Percentiles rank a stretch among this genome's conserved stretches.
These are phyloP conservation scores for Penstemon eatonii DNA, from an alignment of 257 asterid species.

Conservation along the genomic window DNA sequence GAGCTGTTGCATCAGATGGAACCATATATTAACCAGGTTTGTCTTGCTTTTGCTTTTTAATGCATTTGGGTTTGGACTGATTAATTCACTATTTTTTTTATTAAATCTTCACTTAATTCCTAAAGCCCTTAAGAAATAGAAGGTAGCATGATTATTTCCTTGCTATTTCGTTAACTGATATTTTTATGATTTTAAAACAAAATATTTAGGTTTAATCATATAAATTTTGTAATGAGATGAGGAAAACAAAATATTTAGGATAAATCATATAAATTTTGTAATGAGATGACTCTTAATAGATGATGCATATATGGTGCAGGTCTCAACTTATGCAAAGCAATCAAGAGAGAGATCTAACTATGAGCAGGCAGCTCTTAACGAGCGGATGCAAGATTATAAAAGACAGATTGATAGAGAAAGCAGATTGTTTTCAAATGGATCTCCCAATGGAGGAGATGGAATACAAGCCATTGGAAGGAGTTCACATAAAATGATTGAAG, in stretches of 20 bases:
- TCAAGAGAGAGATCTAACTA: conserved; percentile 93
- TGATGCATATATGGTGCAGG: conserved; percentile 50
- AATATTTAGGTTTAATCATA: neutral
- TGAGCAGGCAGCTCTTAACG: conserved; percentile 95
- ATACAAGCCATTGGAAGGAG: conserved; percentile 96
- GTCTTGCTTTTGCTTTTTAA: conserved; percentile 27
- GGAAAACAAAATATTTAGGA: neutral
- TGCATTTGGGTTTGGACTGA: conserved; percentile 11
- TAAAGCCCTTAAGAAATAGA: conserved; percentile 10
- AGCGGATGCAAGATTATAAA: conserved; percentile 97
- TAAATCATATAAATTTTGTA: too few relatives aligned
- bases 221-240: conserved; percentile 4
- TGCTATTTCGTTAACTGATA: neutral
- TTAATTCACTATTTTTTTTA: conserved; percentile 7
- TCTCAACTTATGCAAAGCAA: conserved; percentile 93
- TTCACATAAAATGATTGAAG: conserved; percentile 99
- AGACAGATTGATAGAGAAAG: conserved; percentile 93
- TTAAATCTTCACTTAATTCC: conserved; percentile 2
- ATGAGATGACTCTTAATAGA: conserved; percentile 9
- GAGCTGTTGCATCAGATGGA: conserved; percentile 99
- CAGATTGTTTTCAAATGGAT: conserved; percentile 85
- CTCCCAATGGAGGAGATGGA: conserved; percentile 99
- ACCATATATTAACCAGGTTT: conserved; percentile 96
- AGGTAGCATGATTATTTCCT: neutral
- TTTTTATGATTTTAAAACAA: too few relatives aligned